Percentiles rank a stretch among this genome's conserved stretches.
Conservation (phyloP, 192 early-diverging fungal genomes). For the Entomortierella parvispora region DNA sequence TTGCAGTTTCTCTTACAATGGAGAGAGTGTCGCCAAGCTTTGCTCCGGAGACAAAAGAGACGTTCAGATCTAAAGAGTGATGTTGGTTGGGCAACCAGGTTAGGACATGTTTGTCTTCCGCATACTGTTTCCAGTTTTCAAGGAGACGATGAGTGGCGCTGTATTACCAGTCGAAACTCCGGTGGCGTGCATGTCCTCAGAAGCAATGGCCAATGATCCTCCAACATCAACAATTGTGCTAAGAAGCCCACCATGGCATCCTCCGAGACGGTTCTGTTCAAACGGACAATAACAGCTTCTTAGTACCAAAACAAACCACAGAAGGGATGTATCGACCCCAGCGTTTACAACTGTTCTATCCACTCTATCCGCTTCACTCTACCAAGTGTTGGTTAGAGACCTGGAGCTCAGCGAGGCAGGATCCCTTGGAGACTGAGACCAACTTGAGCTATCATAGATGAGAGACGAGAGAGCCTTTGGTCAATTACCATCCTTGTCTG, state of each 20-base stretch:
- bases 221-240: constrained; percentile 64
- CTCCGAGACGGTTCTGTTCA: constrained; percentile 61
- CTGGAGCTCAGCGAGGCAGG: constrained; percentile 51
- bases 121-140: background rate
- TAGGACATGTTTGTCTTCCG: background rate
- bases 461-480: background rate
- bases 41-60: constrained; percentile 61
- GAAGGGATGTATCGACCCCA: background rate
- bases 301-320: background rate
- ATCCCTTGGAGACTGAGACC: constrained; percentile 45
- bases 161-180: constrained; percentile 60
- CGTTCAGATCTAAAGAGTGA: constrained; percentile 54
- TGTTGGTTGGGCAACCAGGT: background rate
- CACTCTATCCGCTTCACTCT: constrained; percentile 1
- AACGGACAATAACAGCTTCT: background rate
- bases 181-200: constrained; percentile 60
- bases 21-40: constrained; percentile 54
- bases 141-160: background rate
- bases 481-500: background rate
- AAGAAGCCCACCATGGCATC: constrained; percentile 64
- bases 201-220: constrained; percentile 63
- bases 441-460: constrained; percentile 43
- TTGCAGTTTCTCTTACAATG: constrained; percentile 41
- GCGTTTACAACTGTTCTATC: background rate
- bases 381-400: constrained; percentile 63